phyloP scores from a whole-genome alignment of 2,329 filamentous ascomycete species.

The Metarhizium rileyi region DNA sequence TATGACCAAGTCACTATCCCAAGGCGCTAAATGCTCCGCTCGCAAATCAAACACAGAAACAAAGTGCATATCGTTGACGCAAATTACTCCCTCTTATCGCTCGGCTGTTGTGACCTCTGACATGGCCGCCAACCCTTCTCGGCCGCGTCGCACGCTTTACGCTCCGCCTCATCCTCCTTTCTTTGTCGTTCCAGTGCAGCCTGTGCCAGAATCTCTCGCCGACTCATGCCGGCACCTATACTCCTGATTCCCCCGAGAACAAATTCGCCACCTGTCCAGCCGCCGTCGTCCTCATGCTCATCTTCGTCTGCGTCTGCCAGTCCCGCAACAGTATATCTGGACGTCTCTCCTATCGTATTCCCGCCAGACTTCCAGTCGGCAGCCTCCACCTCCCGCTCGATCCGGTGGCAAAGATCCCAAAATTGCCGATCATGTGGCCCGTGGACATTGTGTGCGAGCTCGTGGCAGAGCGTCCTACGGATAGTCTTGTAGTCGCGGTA shows the following conservation, averaged over 20 bases:
- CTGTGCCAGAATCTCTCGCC: conserved; percentile 64
- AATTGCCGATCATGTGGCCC: conserved; percentile 77
- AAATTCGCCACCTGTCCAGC: conserved; percentile 72
- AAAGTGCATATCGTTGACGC: conserved; percentile 3
- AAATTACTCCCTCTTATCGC: conserved; percentile 15
- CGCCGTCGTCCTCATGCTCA: conserved; percentile 56
- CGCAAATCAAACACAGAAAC: conserved; percentile 5
- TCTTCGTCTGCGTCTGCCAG: conserved; percentile 38
- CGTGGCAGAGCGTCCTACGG: conserved; percentile 85
- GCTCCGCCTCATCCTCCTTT: conserved; percentile 23
- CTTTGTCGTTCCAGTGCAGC: conserved; percentile 27
- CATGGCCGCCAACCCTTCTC: conserved; percentile 21
- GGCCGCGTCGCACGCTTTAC: conserved; percentile 19
- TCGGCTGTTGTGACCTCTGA: conserved; percentile 15
- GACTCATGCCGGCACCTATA: conserved; percentile 40
- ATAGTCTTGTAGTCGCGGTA: conserved; percentile 91
- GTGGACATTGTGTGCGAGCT: conserved; percentile 87
- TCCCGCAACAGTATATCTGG: conserved; percentile 46
- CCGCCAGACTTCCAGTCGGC: conserved; percentile 73
- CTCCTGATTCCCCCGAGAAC: conserved; percentile 51
- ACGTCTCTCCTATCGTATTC: conserved; percentile 52
- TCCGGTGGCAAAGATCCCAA: conserved; percentile 79
- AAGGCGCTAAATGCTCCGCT: too few relatives aligned
- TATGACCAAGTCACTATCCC: too few relatives aligned
- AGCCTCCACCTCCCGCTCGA: conserved; percentile 75